A percentile compares a stretch with the other conserved stretches of the same genome.
These are phyloP conservation scores for Psophocarpus tetragonolobus DNA, from an alignment of 306 rosid genomes.

Conservation along the genomic window DNA sequence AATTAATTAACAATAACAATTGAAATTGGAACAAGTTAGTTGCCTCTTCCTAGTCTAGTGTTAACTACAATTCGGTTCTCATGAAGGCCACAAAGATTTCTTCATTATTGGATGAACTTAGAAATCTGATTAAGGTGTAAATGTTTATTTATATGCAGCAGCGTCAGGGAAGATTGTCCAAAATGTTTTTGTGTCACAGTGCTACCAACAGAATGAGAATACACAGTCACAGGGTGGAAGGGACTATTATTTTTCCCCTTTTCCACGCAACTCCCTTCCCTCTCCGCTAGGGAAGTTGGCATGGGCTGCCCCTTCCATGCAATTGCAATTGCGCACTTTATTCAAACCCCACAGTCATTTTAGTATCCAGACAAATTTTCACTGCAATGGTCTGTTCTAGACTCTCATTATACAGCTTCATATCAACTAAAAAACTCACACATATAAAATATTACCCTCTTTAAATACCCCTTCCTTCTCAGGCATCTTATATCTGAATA, in stretches of 20 bases:
- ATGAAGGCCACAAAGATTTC: too few relatives aligned
- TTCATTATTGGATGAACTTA: too few relatives aligned
- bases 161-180: slow-evolving; percentile 83
- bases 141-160: slow-evolving; percentile 85
- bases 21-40: neutral
- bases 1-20: neutral
- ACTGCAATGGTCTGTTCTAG: slow-evolving; percentile 97
- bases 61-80: neutral
- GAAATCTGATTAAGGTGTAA: slow-evolving; percentile 59
- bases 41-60: too few relatives aligned
- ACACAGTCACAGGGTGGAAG: slow-evolving; percentile 54
- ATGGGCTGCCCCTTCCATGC: slow-evolving; percentile 85
- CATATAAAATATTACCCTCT: slow-evolving; percentile 22
- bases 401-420: slow-evolving; percentile 64
- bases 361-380: slow-evolving; percentile 58
- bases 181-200: slow-evolving; percentile 77
- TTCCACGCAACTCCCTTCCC: slow-evolving; percentile 62
- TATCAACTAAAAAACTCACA: slow-evolving; percentile 39
- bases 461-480: neutral
- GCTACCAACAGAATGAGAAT: slow-evolving; percentile 57
- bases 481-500: neutral
- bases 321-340: slow-evolving; percentile 70
- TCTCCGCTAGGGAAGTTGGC: slow-evolving; percentile 78
- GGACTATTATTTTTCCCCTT: slow-evolving; percentile 69
- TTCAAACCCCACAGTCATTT: slow-evolving; percentile 58